Base-by-base conservation (phyloP, 495 filamentous ascomycete species). In the Penicillium verhagenii region DNA sequence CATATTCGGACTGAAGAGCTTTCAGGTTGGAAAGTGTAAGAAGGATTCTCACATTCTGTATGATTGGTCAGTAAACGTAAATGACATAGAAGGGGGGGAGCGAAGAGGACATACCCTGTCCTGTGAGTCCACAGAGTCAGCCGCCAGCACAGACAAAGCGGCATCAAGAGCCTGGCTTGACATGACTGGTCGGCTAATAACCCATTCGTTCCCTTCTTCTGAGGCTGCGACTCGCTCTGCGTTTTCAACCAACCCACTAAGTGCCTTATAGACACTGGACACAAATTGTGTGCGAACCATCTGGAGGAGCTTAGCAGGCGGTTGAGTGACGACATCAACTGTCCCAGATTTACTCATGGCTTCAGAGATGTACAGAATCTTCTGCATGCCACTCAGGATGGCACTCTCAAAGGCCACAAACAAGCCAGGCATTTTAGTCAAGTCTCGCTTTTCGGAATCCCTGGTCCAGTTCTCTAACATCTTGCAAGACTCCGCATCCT, bases 211-310 rank as follows among this genome's bases (percentile, higher is more conserved):
- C 7, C 84, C 82, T 26, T 82, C 81, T 28, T 81, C 76, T 49
- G 79, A 79, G 49, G 82, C 79, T 1, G 85, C 66, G 1, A 83
- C 77, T 35, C 80, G 84, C 71, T 96, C 91, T 28, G 94, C 93
- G 70, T 94, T 96, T 70, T 97, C 94, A 0, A 98, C 91, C 81
- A 98, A 89, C 3, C 93, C 94, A 61, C 90, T 91, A 4, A 98
- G 74, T 28, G 88, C 86, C 67, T 94, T 96, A 70, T 96, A 96
- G 33, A 98, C 77, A 37, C 91, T 93, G 3, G 85, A 89, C 4
- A 96, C 90, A 64, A 97, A 97, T 58, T 92, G 88, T 33, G 80
- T 83, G 47, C 91, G 82, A 18, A 96, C 91, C 80, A 88, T 87
- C 64, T 92, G 86, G 21, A 97, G 73, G 39, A 96, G 70, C 67